Base-by-base conservation (phyloP, 2,329 filamentous ascomycete species). In the Elsinoe australis region DNA sequence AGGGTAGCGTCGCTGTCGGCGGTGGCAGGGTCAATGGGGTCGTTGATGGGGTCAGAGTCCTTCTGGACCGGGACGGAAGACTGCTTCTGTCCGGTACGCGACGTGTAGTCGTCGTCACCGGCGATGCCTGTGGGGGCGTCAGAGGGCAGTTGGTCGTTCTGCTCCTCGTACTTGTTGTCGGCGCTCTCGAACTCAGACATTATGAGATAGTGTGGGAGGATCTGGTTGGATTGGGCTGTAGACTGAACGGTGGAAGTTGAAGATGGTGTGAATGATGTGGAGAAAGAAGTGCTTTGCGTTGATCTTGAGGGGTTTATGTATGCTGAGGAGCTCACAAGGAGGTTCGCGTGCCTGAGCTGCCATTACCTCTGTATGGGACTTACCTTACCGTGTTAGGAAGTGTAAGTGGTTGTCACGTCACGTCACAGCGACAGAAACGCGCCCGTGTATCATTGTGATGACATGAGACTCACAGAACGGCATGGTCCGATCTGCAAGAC, bases 1-100 rank as follows among this genome's bases (percentile, higher is more conserved):
- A 76, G 58, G 41, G 69, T 64, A 49, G 64, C 61, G 49, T 75
- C 72, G 1, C 67, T 69, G 53, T 76, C 71, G 31, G 70, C 71
- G 3, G 60, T 67, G 7, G 55, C 61, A 17, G 62, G 52, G 48
- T 72, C 64, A 41, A 71, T 67, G 35, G 67, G 66, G 49, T 71
- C 69, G 33, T 73, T 68, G 22, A 74, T 58, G 0, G 61, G 56
- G n/a, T 64, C 66, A 3, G 69, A 62, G 50, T 75, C 72, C 17
- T 61, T 66, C 55, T 71, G 66, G 1, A 75, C 72, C 1, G 67
- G 70, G 18, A 75, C 67, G 4, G 64, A 65, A 28, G 71, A 69
- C 18, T 67, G 48, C 35, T 58, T 60, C 54, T 74, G 71, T 10
- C 70, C 71, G 5, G 69, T 66, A 36, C 72, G 71, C 51, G 60